Evolutionary conservation across 768 basidiomycete species (phyloP), one percentile per base, ranked within the genome.

Genomic region (Crucibulum laeve): DNA sequence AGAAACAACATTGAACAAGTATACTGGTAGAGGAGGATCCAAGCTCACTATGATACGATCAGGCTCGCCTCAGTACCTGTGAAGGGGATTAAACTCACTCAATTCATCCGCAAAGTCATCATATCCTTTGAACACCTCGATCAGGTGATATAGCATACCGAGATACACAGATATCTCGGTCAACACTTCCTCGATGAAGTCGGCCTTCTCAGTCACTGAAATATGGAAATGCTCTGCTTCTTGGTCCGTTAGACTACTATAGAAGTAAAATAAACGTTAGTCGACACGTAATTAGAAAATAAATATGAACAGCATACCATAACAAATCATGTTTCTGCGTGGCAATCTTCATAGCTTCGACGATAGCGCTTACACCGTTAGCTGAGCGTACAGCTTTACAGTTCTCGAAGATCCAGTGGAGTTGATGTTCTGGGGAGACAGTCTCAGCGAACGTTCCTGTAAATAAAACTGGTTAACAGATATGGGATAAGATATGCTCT

Each of bases 71-170:
- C 19, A 7, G 24, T 11, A 23, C 14, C 15, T 8, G 11, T 40
- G 17, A 21, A 6, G 11, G 24, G 24, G 13, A 18, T 5, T 7
- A 17, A 18, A 18, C 94, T 73, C 64, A 96, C 95, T 98, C 38
- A 98, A 71, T 65, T 98, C 95, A 53, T 96, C 93, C 2, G 90
- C 93, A 60, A 98, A 97, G 53, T 92, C 84, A 46, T 94, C 91
- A 51, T 96, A 87, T 3, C 86, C 84, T 58, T 95, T 87, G 65
- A 91, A 92, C 21, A 93, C 77, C 65, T 98, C 95, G 11, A 97
- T 84, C 43, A 98, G 67, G 59, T 96, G 92, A 61, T 98, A 99
- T 34, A 97, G 68, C 82, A 97, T 91, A 6, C 90, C 92, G 23
- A 97, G 77, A 55, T 91, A 90, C n/a, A 93, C 83, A 6, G 91